Evolutionary conservation across 2,329 filamentous ascomycete species (phyloP).

Genomic region (Nemania serpens): DNA sequence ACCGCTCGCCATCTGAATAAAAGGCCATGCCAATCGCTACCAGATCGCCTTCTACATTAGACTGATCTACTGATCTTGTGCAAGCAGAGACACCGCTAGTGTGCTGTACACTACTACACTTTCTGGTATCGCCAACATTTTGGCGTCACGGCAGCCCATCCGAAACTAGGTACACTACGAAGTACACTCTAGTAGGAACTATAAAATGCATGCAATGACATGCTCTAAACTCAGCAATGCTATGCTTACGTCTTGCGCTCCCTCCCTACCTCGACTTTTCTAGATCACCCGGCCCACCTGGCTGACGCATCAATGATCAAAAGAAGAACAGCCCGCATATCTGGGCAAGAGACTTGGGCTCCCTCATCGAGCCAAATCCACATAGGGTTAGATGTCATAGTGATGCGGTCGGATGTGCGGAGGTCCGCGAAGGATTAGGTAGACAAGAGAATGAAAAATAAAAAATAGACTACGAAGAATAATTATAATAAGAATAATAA

Average conservation of each 20-base stretch:
- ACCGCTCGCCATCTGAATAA: slow-evolving; percentile 15
- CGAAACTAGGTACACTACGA: slow-evolving; percentile 2
- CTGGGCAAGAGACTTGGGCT: slow-evolving; percentile 1
- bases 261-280: neutral
- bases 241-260: slow-evolving; percentile 4
- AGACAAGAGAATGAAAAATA: neutral
- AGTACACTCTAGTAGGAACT: slow-evolving; percentile 18
- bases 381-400: slow-evolving; percentile 22
- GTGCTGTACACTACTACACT: neutral
- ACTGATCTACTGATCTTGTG: slow-evolving; percentile 17
- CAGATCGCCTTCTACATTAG: slow-evolving; percentile 28
- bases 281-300: slow-evolving; percentile 20
- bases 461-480: neutral
- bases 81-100: slow-evolving; percentile 15
- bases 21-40: slow-evolving; percentile 12
- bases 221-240: slow-evolving; percentile 3
- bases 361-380: slow-evolving; percentile 7
- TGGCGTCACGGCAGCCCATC: slow-evolving; percentile 23
- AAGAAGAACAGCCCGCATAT: slow-evolving; percentile 23
- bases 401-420: slow-evolving; percentile 18
- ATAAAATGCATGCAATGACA: slow-evolving; percentile 16
- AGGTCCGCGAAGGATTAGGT: neutral
- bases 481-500: neutral
- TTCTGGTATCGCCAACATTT: slow-evolving; percentile 6
- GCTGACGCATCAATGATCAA: slow-evolving; percentile 25